A percentile compares a stretch with the other conserved stretches of the same genome.
phyloP scores from a whole-genome alignment of 345 rosid species.

The Eutrema yunnanense region DNA sequence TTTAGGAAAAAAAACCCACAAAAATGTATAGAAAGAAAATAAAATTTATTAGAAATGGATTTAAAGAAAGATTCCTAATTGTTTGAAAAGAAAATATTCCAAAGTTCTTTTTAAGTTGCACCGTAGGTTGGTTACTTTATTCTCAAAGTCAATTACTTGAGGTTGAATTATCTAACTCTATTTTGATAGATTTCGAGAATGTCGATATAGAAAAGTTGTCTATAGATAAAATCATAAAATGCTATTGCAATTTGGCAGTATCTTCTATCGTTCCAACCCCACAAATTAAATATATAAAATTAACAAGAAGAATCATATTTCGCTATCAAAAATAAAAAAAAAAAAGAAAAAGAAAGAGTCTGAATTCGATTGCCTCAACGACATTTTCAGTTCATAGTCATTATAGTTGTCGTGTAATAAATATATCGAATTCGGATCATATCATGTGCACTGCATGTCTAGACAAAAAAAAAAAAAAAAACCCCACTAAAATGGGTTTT shows the following conservation, averaged over 20 bases:
- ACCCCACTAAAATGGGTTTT: conserved; percentile 2
- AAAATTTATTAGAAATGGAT: neutral
- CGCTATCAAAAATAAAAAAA: conserved; percentile 5
- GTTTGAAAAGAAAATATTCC: neutral
- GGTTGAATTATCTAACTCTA: neutral
- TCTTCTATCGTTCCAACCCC: conserved; percentile 12
- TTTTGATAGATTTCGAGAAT: neutral
- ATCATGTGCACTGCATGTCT: conserved; percentile 30
- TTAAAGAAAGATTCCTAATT: neutral
- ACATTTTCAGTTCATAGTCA: conserved; percentile 28
- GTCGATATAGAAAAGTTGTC: neutral
- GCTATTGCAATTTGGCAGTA: conserved; percentile 9
- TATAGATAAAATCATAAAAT: neutral
- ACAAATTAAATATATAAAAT: neutral
- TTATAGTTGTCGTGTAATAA: conserved; percentile 29
- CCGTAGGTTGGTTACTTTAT: conserved; percentile 14
- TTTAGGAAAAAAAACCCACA: neutral
- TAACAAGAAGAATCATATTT: conserved; percentile 11
- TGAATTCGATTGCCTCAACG: conserved; percentile 25
- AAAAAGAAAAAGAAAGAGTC: neutral
- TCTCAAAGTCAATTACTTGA: neutral
- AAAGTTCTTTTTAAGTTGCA: conserved; percentile 14
- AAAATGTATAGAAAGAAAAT: neutral
- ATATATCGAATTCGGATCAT: conserved; percentile 15
- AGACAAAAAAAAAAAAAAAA: conserved; percentile 8